phyloP scores from a whole-genome alignment of 306 rosid genomes.

The Trifolium pratense region DNA sequence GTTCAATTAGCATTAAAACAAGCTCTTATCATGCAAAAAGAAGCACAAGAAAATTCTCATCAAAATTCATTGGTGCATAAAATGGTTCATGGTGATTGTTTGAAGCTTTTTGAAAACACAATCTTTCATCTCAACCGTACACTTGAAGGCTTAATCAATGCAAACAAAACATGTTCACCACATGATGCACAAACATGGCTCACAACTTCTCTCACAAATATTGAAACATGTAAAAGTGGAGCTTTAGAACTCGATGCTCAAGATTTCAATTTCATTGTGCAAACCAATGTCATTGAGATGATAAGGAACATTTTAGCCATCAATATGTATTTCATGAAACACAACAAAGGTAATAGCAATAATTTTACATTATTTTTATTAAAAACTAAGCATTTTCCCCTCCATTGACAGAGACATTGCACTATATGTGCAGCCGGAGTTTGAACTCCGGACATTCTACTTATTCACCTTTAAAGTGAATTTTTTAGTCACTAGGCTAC shows the following conservation, averaged over 20 bases:
- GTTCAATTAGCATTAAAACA: conserved; percentile 57
- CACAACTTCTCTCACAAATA: conserved; percentile 75
- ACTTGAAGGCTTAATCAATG: conserved; percentile 42
- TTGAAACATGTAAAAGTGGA: conserved; percentile 63
- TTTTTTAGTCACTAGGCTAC: too few species aligned
- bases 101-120: conserved; percentile 59
- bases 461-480: too few species aligned
- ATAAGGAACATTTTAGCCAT: conserved; percentile 79
- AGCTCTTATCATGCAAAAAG: conserved; percentile 41
- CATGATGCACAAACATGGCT: conserved; percentile 91
- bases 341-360: background rate
- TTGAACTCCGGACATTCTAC: too few species aligned
- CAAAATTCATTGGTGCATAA: background rate
- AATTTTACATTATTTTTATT: background rate
- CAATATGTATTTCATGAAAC: conserved; percentile 47
- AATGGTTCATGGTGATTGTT: conserved; percentile 51
- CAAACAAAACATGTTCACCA: conserved; percentile 34
- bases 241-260: conserved; percentile 55
- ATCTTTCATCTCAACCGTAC: conserved; percentile 65
- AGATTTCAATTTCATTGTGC: conserved; percentile 45
- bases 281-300: conserved; percentile 65
- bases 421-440: too few species aligned
- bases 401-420: too few species aligned
- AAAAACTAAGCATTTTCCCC: background rate
- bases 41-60: conserved; percentile 31